Evolutionary conservation across 176 grass and related monocot genomes (phyloP).

Genomic region (Oryza meridionalis): DNA sequence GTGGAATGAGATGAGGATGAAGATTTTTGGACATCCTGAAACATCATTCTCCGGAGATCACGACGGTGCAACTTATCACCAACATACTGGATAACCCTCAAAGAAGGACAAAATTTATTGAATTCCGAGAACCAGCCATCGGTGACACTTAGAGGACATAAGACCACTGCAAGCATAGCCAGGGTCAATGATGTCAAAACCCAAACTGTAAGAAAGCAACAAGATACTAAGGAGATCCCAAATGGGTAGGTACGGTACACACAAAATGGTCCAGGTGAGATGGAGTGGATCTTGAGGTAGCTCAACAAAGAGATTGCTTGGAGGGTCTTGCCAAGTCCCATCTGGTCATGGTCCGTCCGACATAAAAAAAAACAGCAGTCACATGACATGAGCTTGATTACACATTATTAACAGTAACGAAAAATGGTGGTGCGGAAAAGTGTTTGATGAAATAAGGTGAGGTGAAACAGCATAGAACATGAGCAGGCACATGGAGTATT

Average conservation of each 20-base stretch:
- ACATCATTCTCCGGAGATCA: constrained; percentile 60
- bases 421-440: not conserved
- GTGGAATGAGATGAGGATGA: constrained; percentile 41
- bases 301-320: constrained; percentile 89
- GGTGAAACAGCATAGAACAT: no score
- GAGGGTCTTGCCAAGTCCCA: constrained; percentile 95
- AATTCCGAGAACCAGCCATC: constrained; percentile 88
- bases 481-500: not conserved
- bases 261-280: constrained; percentile 74
- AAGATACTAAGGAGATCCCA: not conserved
- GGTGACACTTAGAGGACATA: constrained; percentile 88
- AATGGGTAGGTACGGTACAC: constrained; percentile 42
- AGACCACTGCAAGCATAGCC: constrained; percentile 63
- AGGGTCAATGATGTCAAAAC: constrained; percentile 15
- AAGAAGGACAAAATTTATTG: constrained; percentile 65
- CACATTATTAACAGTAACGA: not conserved
- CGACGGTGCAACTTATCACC: constrained; percentile 69
- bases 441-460: not conserved
- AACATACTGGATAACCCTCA: constrained; percentile 71
- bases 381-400: not conserved
- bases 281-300: constrained; percentile 65
- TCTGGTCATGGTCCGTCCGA: constrained; percentile 47
- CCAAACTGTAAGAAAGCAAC: not conserved
- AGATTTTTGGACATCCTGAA: constrained; percentile 45
- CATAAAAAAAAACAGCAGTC: not conserved